Conservation (phyloP, 768 basidiomycete species). For the Tricholoma bakamatsutake region DNA sequence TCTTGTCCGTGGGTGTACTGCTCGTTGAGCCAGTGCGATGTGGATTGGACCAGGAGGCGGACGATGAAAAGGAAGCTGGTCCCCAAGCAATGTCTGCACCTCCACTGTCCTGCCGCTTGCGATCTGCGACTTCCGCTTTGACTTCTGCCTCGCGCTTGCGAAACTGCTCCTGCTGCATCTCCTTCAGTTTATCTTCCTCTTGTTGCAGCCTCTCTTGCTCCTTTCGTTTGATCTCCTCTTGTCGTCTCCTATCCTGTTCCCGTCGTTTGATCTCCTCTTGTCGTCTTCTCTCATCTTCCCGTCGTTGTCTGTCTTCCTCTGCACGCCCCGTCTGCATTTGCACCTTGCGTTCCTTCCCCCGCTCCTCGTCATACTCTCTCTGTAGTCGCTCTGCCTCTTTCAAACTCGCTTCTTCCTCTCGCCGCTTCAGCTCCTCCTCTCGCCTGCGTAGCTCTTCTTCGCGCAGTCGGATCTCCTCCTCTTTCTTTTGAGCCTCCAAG, state of each 20-base stretch:
- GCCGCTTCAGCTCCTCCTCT: slow-evolving; percentile 31
- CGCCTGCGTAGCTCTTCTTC: slow-evolving; percentile 26
- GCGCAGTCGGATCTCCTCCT: slow-evolving; percentile 21
- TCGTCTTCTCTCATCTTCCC: slow-evolving; percentile 14
- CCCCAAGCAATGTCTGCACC: slow-evolving; percentile 29
- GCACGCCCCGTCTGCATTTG: slow-evolving; percentile 17
- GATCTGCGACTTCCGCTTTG: slow-evolving; percentile 36
- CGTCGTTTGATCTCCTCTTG: slow-evolving; percentile 18
- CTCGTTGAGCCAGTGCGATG: slow-evolving; percentile 12
- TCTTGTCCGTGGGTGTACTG: slow-evolving; percentile 18
- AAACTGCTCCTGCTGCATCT: slow-evolving; percentile 35
- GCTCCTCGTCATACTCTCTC: slow-evolving; percentile 18
- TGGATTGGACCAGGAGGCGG: slow-evolving; percentile 9
- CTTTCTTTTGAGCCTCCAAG: slow-evolving; percentile 14
- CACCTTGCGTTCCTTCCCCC: slow-evolving; percentile 20
- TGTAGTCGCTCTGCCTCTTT: slow-evolving; percentile 14
- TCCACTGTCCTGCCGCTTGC: slow-evolving; percentile 39
- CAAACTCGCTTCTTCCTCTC: slow-evolving; percentile 23
- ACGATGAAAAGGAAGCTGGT: slow-evolving; percentile 19
- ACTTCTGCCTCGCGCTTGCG: slow-evolving; percentile 39
- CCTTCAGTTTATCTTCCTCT: slow-evolving; percentile 21
- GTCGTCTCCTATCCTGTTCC: slow-evolving; percentile 17
- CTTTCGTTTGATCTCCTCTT: slow-evolving; percentile 13
- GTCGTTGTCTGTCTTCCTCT: slow-evolving; percentile 16
- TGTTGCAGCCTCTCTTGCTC: slow-evolving; percentile 20